These are phyloP conservation scores for Medicago lupulina DNA, from an alignment of 306 rosid genomes.

Conservation along the genomic window DNA sequence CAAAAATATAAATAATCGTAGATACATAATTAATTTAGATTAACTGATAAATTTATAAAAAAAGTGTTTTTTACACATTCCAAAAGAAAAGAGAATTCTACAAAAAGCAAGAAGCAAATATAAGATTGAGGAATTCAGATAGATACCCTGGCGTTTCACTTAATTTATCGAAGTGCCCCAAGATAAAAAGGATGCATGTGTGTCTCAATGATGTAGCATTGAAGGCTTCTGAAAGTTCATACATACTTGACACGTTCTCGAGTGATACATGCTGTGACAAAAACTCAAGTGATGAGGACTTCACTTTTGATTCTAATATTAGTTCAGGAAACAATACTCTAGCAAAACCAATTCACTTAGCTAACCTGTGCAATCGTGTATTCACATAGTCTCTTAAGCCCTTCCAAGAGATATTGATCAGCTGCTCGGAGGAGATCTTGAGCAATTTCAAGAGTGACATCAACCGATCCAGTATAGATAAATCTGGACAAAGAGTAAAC, in stretches of 20 bases:
- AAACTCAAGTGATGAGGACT: conserved; percentile 30
- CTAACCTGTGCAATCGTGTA: conserved; percentile 93
- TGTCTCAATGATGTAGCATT: conserved; percentile 89
- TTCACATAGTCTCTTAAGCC: conserved; percentile 94
- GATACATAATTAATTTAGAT: background rate
- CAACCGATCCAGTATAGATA: conserved; percentile 95
- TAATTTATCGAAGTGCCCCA: conserved; percentile 91
- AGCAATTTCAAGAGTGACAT: conserved; percentile 77
- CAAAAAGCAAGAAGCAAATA: conserved; percentile 11
- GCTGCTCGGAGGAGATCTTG: conserved; percentile 99
- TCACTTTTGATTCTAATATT: conserved; percentile 28
- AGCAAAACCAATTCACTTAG: conserved; percentile 15
- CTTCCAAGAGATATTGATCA: conserved; percentile 98
- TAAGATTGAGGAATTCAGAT: conserved; percentile 39
- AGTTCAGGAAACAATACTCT: conserved; percentile 40
- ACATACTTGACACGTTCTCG: conserved; percentile 90
- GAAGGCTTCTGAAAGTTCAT: conserved; percentile 98
- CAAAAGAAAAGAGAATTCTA: conserved; percentile 22
- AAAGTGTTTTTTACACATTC: background rate
- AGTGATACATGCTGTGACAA: conserved; percentile 78
- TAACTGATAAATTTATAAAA: conserved; percentile 17
- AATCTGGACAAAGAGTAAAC: conserved; percentile 63
- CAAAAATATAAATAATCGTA: background rate
- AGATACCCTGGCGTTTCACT: conserved; percentile 82
- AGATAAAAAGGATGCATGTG: conserved; percentile 84